Percentiles rank a stretch among this genome's conserved stretches.
These are phyloP conservation scores for Trichocladium uniseriatum DNA, from an alignment of 495 filamentous ascomycete species.

Conservation along the genomic window DNA sequence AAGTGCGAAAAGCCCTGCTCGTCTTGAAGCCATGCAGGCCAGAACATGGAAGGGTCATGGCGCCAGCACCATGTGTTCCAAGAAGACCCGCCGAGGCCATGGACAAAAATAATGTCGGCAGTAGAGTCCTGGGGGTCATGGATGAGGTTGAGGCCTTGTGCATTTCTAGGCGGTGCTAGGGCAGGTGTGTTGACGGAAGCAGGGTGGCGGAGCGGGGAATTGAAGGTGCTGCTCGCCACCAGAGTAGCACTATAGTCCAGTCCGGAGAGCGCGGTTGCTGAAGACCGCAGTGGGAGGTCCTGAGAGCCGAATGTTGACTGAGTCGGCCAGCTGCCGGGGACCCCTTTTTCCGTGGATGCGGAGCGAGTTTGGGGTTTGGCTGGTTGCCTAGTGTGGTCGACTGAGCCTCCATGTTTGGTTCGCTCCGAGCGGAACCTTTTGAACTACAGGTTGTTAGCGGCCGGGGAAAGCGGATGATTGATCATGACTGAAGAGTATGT, in stretches of 20 bases:
- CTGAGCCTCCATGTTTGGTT: background rate
- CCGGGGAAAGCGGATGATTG: too few relatives aligned
- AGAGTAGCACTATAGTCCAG: background rate
- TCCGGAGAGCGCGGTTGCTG: background rate
- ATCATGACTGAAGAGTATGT: too few relatives aligned
- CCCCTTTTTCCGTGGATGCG: background rate
- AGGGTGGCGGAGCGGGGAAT: background rate
- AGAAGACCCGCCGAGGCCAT: background rate
- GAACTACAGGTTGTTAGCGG: background rate
- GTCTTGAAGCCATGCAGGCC: background rate
- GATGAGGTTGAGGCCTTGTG: background rate
- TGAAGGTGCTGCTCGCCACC: background rate
- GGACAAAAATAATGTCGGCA: background rate
- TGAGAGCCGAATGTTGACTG: background rate
- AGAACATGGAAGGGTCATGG: background rate
- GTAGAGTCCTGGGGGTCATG: background rate
- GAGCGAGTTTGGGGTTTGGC: too few relatives aligned
- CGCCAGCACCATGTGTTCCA: conserved; percentile 1
- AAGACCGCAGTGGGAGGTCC: background rate
- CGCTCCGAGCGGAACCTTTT: background rate
- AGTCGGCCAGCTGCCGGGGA: background rate
- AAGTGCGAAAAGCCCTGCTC: background rate
- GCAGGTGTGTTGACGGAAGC: background rate
- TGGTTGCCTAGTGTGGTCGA: too few relatives aligned
- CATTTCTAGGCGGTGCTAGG: background rate